Evolutionary conservation across 495 filamentous ascomycete genomes (phyloP), one percentile per base, ranked within the genome.

Genomic region (Talaromyces wortmannii): DNA sequence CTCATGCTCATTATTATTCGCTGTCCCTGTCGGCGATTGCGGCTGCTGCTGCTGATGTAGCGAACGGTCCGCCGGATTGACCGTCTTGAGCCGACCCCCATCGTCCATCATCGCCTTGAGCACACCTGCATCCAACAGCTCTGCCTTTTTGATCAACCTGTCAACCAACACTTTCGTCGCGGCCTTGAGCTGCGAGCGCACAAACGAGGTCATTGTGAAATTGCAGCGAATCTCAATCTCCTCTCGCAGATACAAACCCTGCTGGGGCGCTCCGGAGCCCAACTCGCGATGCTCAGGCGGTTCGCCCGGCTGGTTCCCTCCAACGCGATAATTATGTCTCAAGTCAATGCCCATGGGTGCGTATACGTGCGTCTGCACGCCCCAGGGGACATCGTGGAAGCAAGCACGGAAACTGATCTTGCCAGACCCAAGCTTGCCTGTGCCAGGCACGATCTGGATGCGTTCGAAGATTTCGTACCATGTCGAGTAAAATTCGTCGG

Each of bases 71-170:
- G 87, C 83, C 0, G 94, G 91, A 13, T 78, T 90, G 44, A 89
- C 88, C 92, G 84, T 87, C 51, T 97, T 92, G 57, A 92, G 97
- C 60, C 97, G 94, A 0, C 91, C 86, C 2, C 90, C 92, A 67
- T 98, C 91, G 66, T 98, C 94, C 29, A 91, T 82, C 13, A 98
- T 87, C 31, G 89, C 5, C 92, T 98, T 12, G 92, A 75, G 44
- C 81, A 81, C 1, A 90, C 92, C 66, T 32, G 74, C 67, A 57
- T 78, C 62, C 17, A 78, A 57, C 48, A 53, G 44, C 29, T 53
- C 50, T 0, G 84, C 80, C 57, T 88, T 88, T 52, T 78, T 75
- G 4, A 85, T 71, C 30, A 94, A 69, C 6, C 83, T 69, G 18
- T 84, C 82, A 3, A 91, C 86, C 42, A 94, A 73, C 5, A 78